These are phyloP conservation scores for Chalciporus chontae DNA, from an alignment of 768 basidiomycete species.

Conservation along the genomic window DNA sequence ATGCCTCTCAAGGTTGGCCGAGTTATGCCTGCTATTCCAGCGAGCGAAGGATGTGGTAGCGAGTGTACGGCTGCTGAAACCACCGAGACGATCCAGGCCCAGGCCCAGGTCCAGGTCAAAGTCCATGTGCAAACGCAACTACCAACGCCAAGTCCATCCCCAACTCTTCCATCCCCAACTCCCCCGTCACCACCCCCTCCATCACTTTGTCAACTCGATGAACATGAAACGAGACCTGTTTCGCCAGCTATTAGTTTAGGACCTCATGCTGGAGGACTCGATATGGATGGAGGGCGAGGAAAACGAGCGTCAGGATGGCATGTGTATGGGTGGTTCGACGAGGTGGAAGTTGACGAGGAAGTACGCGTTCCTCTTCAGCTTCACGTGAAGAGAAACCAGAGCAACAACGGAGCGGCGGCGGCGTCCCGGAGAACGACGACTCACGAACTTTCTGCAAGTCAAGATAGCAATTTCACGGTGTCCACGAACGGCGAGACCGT, in stretches of 20 bases:
- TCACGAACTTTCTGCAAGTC: conserved; percentile 13
- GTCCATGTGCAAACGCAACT: conserved; percentile 3
- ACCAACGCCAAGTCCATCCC: conserved; percentile 29
- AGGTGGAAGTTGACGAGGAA: conserved; percentile 6
- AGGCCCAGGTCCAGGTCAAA: background rate
- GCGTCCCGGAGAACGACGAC: conserved; percentile 6
- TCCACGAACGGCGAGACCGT: conserved; percentile 20
- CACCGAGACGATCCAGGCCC: background rate
- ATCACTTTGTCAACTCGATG: conserved; percentile 6
- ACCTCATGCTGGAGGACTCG: conserved; percentile 28
- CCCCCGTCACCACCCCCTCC: background rate
- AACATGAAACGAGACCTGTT: conserved; percentile 7
- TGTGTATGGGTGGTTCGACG: conserved; percentile 29
- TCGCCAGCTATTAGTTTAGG: conserved; percentile 25
- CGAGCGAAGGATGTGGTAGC: background rate
- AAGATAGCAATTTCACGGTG: conserved; percentile 23
- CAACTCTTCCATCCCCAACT: conserved; percentile 18
- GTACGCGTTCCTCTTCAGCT: background rate
- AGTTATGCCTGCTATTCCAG: background rate
- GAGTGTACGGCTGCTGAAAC: conserved; percentile 5
- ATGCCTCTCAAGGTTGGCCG: conserved; percentile 27
- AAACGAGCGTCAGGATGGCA: conserved; percentile 34
- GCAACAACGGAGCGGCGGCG: conserved; percentile 11
- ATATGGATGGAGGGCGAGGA: conserved; percentile 27
- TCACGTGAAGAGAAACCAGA: conserved; percentile 10